Evolutionary conservation across 139 green algal genomes (phyloP).

Genomic region (Astrephomene gubernaculifera): DNA sequence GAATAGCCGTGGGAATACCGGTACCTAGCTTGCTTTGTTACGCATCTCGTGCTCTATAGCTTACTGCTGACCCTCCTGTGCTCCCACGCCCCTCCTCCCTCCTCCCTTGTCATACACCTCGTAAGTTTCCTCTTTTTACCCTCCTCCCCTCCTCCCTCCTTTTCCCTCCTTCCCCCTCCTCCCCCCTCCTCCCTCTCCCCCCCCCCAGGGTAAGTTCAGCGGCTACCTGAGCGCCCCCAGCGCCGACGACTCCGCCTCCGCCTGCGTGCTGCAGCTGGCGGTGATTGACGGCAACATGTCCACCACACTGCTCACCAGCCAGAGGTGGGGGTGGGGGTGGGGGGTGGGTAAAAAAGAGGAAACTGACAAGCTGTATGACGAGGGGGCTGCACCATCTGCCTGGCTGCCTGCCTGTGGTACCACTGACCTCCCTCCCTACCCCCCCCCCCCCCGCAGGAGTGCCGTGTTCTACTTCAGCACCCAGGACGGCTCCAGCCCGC

Average conservation of each 20-base stretch:
- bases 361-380: too few relatives aligned
- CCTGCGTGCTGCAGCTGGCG: slow-evolving; percentile 49
- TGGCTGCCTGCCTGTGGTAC: neutral
- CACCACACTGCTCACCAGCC: slow-evolving; percentile 6
- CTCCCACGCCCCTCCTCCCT: neutral
- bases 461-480: slow-evolving; percentile 59
- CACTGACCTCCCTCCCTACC: neutral
- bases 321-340: slow-evolving; percentile 2
- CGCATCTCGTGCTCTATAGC: neutral
- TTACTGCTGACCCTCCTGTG: neutral
- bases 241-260: neutral
- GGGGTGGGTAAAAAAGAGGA: too few relatives aligned
- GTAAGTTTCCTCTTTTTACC: neutral
- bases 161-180: neutral
- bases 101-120: too few relatives aligned
- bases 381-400: neutral
- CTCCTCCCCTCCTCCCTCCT: neutral
- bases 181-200: neutral
- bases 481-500: slow-evolving; percentile 31
- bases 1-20: neutral
- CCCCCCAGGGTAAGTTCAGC: slow-evolving; percentile 65
- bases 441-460: neutral
- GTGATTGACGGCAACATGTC: slow-evolving; percentile 53
- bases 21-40: neutral
- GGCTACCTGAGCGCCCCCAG: slow-evolving; percentile 58